Evolutionary conservation across 257 asterid species (phyloP).

Genomic region (Schizonepeta tenuifolia): DNA sequence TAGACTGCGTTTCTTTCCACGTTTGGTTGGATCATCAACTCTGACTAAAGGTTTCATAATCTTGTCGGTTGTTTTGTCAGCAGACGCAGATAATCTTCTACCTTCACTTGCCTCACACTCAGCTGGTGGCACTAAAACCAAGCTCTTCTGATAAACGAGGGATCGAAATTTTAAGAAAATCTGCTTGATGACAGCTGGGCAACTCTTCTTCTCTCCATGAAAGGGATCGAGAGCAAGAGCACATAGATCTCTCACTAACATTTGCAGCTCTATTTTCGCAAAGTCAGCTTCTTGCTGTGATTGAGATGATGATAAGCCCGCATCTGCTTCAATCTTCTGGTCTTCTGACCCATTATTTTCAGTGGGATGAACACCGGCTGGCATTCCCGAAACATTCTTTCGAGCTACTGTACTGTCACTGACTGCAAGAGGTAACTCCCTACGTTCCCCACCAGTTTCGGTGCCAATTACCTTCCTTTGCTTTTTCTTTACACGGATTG

Average conservation of each 20-base stretch:
- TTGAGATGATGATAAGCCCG: constrained; percentile 33
- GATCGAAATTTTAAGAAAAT: constrained; percentile 67
- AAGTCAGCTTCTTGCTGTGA: constrained; percentile 38
- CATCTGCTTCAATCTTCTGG: constrained; percentile 26
- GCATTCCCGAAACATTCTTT: constrained; percentile 37
- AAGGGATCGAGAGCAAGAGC: constrained; percentile 78
- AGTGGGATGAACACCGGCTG: constrained; percentile 23
- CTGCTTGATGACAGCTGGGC: constrained; percentile 45
- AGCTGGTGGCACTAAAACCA: constrained; percentile 39
- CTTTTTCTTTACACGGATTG: constrained; percentile 52
- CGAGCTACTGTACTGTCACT: constrained; percentile 26
- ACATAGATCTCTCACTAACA: constrained; percentile 51
- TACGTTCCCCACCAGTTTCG: constrained; percentile 35
- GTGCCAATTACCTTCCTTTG: constrained; percentile 45
- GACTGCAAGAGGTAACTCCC: constrained; percentile 33
- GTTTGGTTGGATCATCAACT: constrained; percentile 62
- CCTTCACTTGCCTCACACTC: constrained; percentile 52
- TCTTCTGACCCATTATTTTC: constrained; percentile 33
- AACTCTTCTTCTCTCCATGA: constrained; percentile 44
- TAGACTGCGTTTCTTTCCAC: constrained; percentile 66
- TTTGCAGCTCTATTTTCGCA: constrained; percentile 43
- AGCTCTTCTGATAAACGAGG: constrained; percentile 77
- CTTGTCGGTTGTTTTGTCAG: constrained; percentile 30
- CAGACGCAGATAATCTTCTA: constrained; percentile 33
- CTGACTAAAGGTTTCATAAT: constrained; percentile 51